Conservation (phyloP, 164 flowering plant species). For the Aristolochia californica region DNA sequence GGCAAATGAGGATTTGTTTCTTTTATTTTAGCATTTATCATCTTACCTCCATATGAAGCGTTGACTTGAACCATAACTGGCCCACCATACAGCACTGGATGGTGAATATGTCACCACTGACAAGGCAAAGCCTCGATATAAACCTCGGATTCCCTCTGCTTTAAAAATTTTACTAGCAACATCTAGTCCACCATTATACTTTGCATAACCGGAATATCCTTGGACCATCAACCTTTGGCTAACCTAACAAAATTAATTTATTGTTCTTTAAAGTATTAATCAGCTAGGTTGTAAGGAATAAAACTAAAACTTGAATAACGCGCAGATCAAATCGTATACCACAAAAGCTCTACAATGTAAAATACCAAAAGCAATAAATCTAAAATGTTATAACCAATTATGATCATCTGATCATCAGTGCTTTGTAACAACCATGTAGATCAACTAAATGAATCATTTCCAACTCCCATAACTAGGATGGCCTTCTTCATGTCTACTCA, state of each 20-base stretch:
- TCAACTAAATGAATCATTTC: no score
- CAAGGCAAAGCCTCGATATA: conserved; percentile 89
- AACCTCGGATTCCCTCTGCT: conserved; percentile 72
- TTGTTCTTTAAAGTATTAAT: not conserved
- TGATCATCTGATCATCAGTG: no score
- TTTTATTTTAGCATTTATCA: not conserved
- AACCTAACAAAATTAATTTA: conserved; percentile 31
- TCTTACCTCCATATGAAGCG: conserved; percentile 89
- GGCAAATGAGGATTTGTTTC: not conserved
- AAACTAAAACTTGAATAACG: no score
- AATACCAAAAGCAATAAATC: no score
- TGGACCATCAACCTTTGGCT: conserved; percentile 99
- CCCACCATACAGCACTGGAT: conserved; percentile 99
- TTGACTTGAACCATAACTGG: conserved; percentile 95
- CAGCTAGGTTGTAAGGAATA: no score
- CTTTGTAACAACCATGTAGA: no score
- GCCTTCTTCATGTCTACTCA: no score
- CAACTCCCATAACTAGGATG: no score
- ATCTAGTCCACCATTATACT: conserved; percentile 84
- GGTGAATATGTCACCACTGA: conserved; percentile 91
- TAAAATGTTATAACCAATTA: no score
- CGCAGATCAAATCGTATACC: no score
- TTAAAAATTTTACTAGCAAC: conserved; percentile 71
- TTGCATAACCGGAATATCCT: conserved; percentile 85
- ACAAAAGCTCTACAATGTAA: no score